A percentile compares a stretch with the other conserved stretches of the same genome.
phyloP scores from a whole-genome alignment of 495 filamentous ascomycete species.

The Xylaria intraflava region DNA sequence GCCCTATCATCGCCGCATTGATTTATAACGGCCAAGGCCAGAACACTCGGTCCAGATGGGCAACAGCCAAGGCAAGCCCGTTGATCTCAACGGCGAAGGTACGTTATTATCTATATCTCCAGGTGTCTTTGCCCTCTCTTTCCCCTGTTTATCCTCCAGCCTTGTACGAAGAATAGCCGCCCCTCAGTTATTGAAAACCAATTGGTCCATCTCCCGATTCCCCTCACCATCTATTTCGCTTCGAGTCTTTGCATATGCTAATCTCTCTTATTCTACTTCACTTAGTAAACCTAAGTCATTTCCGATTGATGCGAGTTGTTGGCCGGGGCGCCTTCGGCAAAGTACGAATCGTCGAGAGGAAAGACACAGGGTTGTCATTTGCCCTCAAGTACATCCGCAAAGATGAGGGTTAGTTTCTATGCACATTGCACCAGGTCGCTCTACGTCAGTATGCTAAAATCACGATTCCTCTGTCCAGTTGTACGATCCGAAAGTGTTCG shows the following conservation, averaged over 20 bases:
- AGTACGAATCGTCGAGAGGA: conserved; percentile 95
- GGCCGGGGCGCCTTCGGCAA: conserved; percentile 98
- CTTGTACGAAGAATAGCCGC: not conserved
- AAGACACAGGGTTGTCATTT: conserved; percentile 86
- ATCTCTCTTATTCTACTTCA: conserved; percentile 11
- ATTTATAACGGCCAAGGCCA: conserved; percentile 1
- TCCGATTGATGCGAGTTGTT: conserved; percentile 88
- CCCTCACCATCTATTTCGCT: conserved; percentile 9
- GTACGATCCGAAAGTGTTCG: conserved; percentile 95
- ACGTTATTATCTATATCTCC: conserved; percentile 30
- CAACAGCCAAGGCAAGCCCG: conserved; percentile 87
- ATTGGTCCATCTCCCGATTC: conserved; percentile 2
- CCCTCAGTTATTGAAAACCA: not conserved
- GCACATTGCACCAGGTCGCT: not conserved
- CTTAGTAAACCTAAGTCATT: conserved; percentile 93
- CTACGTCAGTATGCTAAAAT: conserved; percentile 18
- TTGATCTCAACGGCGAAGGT: conserved; percentile 92
- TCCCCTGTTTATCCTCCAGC: too few relatives aligned
- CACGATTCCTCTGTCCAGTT: conserved; percentile 45
- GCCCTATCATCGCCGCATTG: not conserved
- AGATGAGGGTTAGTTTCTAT: conserved; percentile 74
- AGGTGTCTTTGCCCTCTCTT: not conserved
- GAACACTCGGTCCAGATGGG: conserved; percentile 56
- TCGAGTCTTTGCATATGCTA: conserved; percentile 11
- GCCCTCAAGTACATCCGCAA: conserved; percentile 97